Conservation (phyloP, 108 stramenopile species). For the Nitzschia sp. region DNA sequence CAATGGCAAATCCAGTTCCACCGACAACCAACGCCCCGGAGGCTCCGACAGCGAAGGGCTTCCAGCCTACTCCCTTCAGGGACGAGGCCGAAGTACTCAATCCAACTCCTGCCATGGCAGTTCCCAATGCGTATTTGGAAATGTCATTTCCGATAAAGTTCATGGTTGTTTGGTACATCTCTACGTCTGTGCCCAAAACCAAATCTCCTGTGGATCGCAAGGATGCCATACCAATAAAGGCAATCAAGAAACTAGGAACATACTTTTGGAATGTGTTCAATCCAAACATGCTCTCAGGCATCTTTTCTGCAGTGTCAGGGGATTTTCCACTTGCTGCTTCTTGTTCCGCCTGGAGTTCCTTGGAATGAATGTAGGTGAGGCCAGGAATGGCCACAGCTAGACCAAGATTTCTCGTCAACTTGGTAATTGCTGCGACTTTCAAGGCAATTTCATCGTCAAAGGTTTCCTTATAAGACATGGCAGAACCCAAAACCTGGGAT, state of each 20-base stretch:
- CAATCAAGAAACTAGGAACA: constrained; percentile 53
- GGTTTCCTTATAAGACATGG: constrained; percentile 49
- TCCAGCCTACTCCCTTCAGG: constrained; percentile 53
- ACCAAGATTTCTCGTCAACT: constrained; percentile 54
- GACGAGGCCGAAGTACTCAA: constrained; percentile 41
- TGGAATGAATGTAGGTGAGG: constrained; percentile 39
- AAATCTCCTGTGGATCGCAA: constrained; percentile 51
- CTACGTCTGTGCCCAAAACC: constrained; percentile 22
- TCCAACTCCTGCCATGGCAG: constrained; percentile 68
- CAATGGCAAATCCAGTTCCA: constrained; percentile 49
- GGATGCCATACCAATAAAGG: constrained; percentile 55
- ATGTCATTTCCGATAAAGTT: constrained; percentile 47
- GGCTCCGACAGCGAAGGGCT: constrained; percentile 59
- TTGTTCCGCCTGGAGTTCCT: constrained; percentile 14
- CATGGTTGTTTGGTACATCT: constrained; percentile 19
- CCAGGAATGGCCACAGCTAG: constrained; percentile 53
- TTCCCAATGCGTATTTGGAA: constrained; percentile 55
- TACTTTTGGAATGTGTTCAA: constrained; percentile 52
- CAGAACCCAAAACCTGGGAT: constrained; percentile 56
- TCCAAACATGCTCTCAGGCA: constrained; percentile 29
- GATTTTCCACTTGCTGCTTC: constrained; percentile 9
- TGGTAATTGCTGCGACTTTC: constrained; percentile 56
- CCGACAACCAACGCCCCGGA: constrained; percentile 58
- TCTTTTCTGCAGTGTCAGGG: constrained; percentile 17
- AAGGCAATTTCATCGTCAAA: constrained; percentile 52